These are phyloP conservation scores for Letharia columbiana DNA, from an alignment of 495 filamentous ascomycete genomes.

Conservation along the genomic window DNA sequence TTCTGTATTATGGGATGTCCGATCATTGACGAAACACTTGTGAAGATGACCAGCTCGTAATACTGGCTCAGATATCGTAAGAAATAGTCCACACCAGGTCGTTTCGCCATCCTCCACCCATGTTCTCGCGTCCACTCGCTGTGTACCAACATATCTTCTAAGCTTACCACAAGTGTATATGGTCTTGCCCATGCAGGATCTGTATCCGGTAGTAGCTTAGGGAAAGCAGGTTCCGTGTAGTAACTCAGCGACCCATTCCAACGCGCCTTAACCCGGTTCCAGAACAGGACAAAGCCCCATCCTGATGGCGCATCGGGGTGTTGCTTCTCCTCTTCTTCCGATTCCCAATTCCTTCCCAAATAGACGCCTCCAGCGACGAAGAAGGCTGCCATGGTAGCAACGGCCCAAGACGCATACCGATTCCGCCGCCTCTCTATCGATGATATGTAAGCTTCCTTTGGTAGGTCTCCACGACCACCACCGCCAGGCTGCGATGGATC, in stretches of 20 bases:
- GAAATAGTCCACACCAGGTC: slow-evolving; percentile 95
- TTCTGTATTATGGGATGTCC: slow-evolving; percentile 85
- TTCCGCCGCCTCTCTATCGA: slow-evolving; percentile 75
- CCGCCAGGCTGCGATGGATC: slow-evolving; percentile 45
- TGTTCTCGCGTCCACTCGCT: slow-evolving; percentile 89
- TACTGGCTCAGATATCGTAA: slow-evolving; percentile 91
- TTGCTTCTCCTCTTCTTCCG: slow-evolving; percentile 54
- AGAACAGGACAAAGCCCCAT: slow-evolving; percentile 67
- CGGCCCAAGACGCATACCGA: slow-evolving; percentile 59
- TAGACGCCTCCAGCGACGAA: slow-evolving; percentile 52
- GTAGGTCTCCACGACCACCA: slow-evolving; percentile 51
- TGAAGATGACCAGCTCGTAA: slow-evolving; percentile 95
- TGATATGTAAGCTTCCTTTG: slow-evolving; percentile 80
- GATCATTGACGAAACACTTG: slow-evolving; percentile 67
- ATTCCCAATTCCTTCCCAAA: slow-evolving; percentile 78
- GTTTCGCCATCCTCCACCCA: slow-evolving; percentile 92
- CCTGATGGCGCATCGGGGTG: slow-evolving; percentile 65
- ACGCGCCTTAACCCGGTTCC: slow-evolving; percentile 66
- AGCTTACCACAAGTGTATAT: slow-evolving; percentile 85
- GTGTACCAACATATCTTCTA: slow-evolving; percentile 91
- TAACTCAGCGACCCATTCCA: slow-evolving; percentile 66
- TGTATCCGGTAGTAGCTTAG: slow-evolving; percentile 83
- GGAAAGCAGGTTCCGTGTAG: slow-evolving; percentile 93
- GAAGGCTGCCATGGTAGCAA: slow-evolving; percentile 43
- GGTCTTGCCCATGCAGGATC: slow-evolving; percentile 73